Base-by-base conservation (phyloP, 2,329 filamentous ascomycete species). In the Ophiognomonia clavigignenti-juglandacearum region DNA sequence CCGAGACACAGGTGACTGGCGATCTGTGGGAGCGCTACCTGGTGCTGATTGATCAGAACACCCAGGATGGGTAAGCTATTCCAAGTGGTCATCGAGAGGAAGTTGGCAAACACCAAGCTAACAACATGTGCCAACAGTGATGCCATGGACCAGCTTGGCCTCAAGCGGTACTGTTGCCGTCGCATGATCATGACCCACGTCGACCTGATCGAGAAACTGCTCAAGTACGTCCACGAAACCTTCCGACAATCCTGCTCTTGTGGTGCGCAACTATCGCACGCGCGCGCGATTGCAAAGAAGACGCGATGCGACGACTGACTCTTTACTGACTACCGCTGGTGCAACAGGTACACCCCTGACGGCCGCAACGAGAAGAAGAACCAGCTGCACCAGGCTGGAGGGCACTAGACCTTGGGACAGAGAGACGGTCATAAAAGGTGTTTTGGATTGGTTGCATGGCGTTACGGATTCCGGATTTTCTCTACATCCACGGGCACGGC, bases 141-240 rank as follows among this genome's bases (percentile, higher is more conserved):
- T 65, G 93, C 92, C 35, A 95, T 98, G 86, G 91, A 97, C 68
- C 80, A 90, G 64, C 83, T 98, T 44, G 90, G 90, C 47, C 86
- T 95, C 62, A 92, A 89, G 70, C 83, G 93, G 59, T 98, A 98
- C 75, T 98, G 93, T 80, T 98, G 93, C 74, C 88, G 93, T 59
- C 86, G 93, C 62, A 98, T 98, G 93, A 83, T 98, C 68, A 96
- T 98, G 87, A 98, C 93, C 51, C 93, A 98, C 70, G 93, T 98
- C 61, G 93, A 98, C 67, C 77, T 98, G 53, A 96, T 98, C 59
- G 93, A 98, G 77, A 98, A 98, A 73, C 82, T 98, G 42, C 82
- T 98, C 56, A 88, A 92, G 88, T 95, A 83, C 58, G 80, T 59
- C 32, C n/a, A n/a, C n/a, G n/a, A n/a, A n/a, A n/a, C n/a, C n/a